Evolutionary conservation across 1,284 basidiomycete genomes (phyloP).

Genomic region (Fomitopsis palustris): DNA sequence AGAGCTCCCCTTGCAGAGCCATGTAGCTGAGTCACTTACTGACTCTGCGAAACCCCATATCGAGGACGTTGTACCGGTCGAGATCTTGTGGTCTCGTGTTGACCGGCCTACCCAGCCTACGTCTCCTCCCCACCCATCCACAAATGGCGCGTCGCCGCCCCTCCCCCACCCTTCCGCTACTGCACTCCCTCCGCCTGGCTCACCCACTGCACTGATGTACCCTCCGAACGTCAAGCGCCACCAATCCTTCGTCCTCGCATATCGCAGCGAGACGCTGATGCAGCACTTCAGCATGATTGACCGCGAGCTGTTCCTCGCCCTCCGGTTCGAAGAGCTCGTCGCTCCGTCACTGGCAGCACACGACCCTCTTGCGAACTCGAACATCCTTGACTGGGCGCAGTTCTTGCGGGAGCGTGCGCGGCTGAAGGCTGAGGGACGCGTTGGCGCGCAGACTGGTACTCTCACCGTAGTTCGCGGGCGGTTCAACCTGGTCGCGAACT

Average conservation of each 20-base stretch:
- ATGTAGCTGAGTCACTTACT: conserved; percentile 21
- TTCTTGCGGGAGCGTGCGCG: conserved; percentile 75
- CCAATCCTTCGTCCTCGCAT: conserved; percentile 64
- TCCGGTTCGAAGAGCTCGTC: conserved; percentile 83
- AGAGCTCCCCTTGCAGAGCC: not conserved
- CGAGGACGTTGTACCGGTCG: conserved; percentile 62
- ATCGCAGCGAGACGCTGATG: conserved; percentile 62
- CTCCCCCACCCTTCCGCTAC: conserved; percentile 20
- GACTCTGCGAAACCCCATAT: conserved; percentile 45
- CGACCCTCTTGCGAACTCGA: conserved; percentile 48
- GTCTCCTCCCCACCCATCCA: conserved; percentile 26
- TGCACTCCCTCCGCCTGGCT: conserved; percentile 4
- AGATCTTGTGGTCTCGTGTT: conserved; percentile 62
- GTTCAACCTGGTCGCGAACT: conserved; percentile 85
- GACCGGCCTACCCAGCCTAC: conserved; percentile 31
- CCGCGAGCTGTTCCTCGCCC: conserved; percentile 76
- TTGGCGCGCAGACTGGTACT: conserved; percentile 60
- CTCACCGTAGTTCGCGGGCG: conserved; percentile 78
- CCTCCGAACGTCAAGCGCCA: conserved; percentile 34
- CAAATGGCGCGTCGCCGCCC: conserved; percentile 12
- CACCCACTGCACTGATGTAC: conserved; percentile 11
- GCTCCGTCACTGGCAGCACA: conserved; percentile 58
- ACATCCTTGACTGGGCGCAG: conserved; percentile 80
- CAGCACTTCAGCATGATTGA: conserved; percentile 88
- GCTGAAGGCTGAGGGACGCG: conserved; percentile 61